Conservation (phyloP, 2,329 filamentous ascomycete species). For the Neofusicoccum laricinum region DNA sequence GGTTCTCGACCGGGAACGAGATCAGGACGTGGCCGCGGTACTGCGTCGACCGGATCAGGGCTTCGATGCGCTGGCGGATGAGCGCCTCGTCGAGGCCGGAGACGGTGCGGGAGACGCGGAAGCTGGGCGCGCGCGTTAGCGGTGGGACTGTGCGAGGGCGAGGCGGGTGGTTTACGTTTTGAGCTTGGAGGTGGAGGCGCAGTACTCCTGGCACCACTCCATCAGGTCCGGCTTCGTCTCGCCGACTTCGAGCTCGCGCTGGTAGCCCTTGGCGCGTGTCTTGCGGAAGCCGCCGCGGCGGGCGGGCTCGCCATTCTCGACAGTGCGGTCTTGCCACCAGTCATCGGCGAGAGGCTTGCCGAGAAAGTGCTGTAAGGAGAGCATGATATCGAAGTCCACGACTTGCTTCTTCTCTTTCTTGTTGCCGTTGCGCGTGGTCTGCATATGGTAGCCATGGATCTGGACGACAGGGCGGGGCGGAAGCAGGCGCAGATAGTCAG, state of each 20-base stretch:
- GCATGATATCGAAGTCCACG: slow-evolving; percentile 37
- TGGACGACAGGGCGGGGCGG: slow-evolving; percentile 35
- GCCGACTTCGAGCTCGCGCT: slow-evolving; percentile 47
- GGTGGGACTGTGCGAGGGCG: not conserved
- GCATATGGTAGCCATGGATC: slow-evolving; percentile 36
- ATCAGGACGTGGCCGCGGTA: slow-evolving; percentile 64
- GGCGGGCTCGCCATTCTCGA: slow-evolving; percentile 58
- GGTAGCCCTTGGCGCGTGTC: slow-evolving; percentile 47
- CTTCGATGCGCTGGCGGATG: slow-evolving; percentile 52
- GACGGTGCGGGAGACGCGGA: slow-evolving; percentile 45
- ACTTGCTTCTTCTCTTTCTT: slow-evolving; percentile 35
- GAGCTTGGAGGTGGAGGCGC: slow-evolving; percentile 55
- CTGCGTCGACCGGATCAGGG: slow-evolving; percentile 61
- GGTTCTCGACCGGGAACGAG: slow-evolving; percentile 58
- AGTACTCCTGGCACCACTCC: slow-evolving; percentile 70
- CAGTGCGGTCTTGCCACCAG: slow-evolving; percentile 35
- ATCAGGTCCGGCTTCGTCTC: slow-evolving; percentile 39
- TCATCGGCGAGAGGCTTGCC: not conserved
- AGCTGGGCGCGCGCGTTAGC: slow-evolving; percentile 22
- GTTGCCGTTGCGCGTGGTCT: slow-evolving; percentile 33
- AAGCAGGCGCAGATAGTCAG: slow-evolving; percentile 22
- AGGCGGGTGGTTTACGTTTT: slow-evolving; percentile 43
- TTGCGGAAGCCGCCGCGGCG: slow-evolving; percentile 63
- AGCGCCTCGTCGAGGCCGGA: slow-evolving; percentile 59
- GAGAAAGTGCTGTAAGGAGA: slow-evolving; percentile 31